A percentile compares a stretch with the other conserved stretches of the same genome.
Conservation (phyloP, 805 yeast genomes). For the Clavispora santaluciae region DNA sequence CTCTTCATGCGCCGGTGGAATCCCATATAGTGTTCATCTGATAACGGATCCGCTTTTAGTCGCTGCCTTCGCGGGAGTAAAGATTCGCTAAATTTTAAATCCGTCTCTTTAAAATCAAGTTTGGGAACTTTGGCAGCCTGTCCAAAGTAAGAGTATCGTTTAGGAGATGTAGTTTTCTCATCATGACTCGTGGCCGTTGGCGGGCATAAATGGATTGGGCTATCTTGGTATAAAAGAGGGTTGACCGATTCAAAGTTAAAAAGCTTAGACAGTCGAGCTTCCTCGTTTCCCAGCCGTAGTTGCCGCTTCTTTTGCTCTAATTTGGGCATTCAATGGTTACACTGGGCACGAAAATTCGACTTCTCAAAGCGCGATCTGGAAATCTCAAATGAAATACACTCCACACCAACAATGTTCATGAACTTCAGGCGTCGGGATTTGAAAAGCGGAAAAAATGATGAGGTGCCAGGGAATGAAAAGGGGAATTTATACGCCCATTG, state of each 20-base stretch:
- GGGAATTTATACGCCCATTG: too few relatives aligned
- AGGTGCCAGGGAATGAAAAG: background rate
- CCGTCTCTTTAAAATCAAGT: background rate
- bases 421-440: constrained; percentile 3
- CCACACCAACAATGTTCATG: background rate
- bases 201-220: constrained; percentile 16
- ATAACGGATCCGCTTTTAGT: constrained; percentile 35
- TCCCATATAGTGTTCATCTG: constrained; percentile 37
- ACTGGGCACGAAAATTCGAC: background rate
- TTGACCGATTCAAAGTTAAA: constrained; percentile 34
- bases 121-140: constrained; percentile 5
- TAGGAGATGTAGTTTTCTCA: background rate
- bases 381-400: background rate
- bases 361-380: background rate
- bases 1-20: constrained; percentile 59
- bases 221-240: constrained; percentile 19
- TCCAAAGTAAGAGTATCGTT: constrained; percentile 12
- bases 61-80: constrained; percentile 20
- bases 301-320: constrained; percentile 14
- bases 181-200: constrained; percentile 3
- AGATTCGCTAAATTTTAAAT: background rate
- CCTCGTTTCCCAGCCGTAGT: constrained; percentile 27
- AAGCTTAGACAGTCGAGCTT: constrained; percentile 11
- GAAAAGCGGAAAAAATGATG: too few relatives aligned
- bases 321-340: constrained; percentile 1